These are phyloP conservation scores for Pterocarpus macrocarpus DNA, from an alignment of 306 rosid genomes.

Conservation along the genomic window DNA sequence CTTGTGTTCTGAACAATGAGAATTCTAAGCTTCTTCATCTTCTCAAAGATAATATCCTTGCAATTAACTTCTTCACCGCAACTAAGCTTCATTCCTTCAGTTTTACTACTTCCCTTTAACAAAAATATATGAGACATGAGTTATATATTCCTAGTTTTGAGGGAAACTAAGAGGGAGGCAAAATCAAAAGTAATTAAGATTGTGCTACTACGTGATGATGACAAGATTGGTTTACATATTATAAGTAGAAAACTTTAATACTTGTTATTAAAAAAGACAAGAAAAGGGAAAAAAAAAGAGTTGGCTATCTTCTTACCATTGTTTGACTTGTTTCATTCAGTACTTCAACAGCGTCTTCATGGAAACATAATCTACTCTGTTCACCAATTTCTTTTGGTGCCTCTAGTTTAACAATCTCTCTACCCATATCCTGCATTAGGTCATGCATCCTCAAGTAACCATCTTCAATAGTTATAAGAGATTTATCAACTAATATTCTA, in stretches of 20 bases:
- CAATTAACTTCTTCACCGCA: neutral
- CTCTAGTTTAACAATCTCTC: neutral
- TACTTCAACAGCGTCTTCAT: neutral
- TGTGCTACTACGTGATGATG: neutral
- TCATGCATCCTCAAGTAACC: slow-evolving; percentile 22
- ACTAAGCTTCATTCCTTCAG: neutral
- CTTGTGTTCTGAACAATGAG: neutral
- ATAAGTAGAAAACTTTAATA: too few relatives aligned
- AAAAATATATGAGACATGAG: neutral
- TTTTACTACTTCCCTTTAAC: neutral
- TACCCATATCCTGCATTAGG: slow-evolving; percentile 26
- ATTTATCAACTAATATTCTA: neutral
- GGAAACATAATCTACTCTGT: neutral
- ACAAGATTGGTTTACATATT: neutral
- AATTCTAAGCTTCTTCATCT: slow-evolving; percentile 19
- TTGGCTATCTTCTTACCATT: neutral
- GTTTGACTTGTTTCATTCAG: neutral
- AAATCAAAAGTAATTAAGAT: neutral
- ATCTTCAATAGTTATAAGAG: neutral
- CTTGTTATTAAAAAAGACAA: neutral
- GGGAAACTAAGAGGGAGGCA: too few relatives aligned
- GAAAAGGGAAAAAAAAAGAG: too few relatives aligned
- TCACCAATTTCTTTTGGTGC: neutral
- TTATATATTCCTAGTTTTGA: neutral
- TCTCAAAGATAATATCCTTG: neutral